Conservation (phyloP, 164 flowering plant genomes). For the Chimonanthus salicifolius region DNA sequence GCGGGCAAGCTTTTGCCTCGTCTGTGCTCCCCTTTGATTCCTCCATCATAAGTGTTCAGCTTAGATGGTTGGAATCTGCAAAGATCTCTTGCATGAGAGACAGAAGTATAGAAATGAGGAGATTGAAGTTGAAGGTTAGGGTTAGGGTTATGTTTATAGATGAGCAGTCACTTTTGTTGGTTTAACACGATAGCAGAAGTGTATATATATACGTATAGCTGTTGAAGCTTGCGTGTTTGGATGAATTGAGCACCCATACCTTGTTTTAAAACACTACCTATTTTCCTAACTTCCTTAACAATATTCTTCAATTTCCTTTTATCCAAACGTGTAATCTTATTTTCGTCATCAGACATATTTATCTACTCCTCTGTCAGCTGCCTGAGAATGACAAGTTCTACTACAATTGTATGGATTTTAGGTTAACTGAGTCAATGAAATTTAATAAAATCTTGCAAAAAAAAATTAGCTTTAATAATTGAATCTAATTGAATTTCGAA, state of each 20-base stretch:
- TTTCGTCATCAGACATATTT: not conserved
- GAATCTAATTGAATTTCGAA: too few relatives aligned
- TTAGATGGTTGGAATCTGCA: not conserved
- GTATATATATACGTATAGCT: slow-evolving; percentile 5
- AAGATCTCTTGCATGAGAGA: slow-evolving; percentile 6
- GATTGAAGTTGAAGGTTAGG: slow-evolving; percentile 16
- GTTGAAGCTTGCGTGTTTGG: slow-evolving; percentile 21
- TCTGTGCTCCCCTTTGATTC: slow-evolving; percentile 32
- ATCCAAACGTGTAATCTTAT: not conserved
- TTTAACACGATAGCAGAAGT: slow-evolving; percentile 49
- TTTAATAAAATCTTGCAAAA: too few relatives aligned
- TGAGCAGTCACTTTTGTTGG: slow-evolving; percentile 78
- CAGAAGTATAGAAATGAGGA: slow-evolving; percentile 17
- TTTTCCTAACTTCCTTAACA: slow-evolving; percentile 30
- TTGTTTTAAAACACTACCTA: slow-evolving; percentile 19
- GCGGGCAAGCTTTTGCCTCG: slow-evolving; percentile 43
- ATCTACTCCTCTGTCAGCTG: too few relatives aligned
- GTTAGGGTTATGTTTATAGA: slow-evolving; percentile 42
- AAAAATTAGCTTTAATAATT: too few relatives aligned
- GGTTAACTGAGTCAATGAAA: too few relatives aligned
- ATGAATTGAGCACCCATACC: slow-evolving; percentile 17
- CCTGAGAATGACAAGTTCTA: too few relatives aligned
- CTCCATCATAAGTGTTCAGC: slow-evolving; percentile 26
- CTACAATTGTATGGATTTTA: too few relatives aligned
- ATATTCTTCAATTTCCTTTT: slow-evolving; percentile 9